Evolutionary conservation across 768 basidiomycete genomes (phyloP).

Genomic region (Suillus hirtellus): DNA sequence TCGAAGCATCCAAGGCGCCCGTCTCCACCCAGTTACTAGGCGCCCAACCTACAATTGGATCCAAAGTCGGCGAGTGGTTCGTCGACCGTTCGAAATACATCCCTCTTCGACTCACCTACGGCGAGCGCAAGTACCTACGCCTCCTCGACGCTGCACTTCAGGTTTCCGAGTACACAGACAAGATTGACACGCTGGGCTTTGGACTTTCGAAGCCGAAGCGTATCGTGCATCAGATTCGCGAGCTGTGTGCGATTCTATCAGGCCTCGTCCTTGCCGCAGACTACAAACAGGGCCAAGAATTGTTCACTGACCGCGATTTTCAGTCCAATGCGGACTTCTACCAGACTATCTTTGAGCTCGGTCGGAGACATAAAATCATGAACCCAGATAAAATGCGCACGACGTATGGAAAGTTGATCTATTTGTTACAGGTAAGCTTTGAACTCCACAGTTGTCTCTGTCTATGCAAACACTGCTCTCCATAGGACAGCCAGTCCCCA

Average conservation of each 20-base stretch:
- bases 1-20: constrained; percentile 20
- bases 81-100: constrained; percentile 80
- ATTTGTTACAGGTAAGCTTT: constrained; percentile 68
- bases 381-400: constrained; percentile 91
- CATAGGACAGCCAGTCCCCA: constrained; percentile 79
- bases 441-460: background rate
- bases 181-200: constrained; percentile 80
- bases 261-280: constrained; percentile 81
- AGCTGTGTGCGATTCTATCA: constrained; percentile 85
- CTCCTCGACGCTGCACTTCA: constrained; percentile 82
- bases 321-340: constrained; percentile 79
- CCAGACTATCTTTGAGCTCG: constrained; percentile 78
- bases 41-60: constrained; percentile 60
- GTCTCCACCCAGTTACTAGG: constrained; percentile 39
- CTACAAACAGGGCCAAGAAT: constrained; percentile 86
- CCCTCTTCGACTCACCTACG: constrained; percentile 71
- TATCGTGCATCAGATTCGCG: constrained; percentile 83
- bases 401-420: constrained; percentile 85
- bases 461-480: background rate
- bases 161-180: constrained; percentile 89
- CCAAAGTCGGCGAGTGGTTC: constrained; percentile 81
- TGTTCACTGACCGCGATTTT: constrained; percentile 82
- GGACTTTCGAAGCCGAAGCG: constrained; percentile 83
- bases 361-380: constrained; percentile 87
- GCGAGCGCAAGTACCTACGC: constrained; percentile 82